A percentile compares a stretch with the other conserved stretches of the same genome.
phyloP scores from a whole-genome alignment of 371 early-diverging fungal genomes.

The Haplosporangium sp. region DNA sequence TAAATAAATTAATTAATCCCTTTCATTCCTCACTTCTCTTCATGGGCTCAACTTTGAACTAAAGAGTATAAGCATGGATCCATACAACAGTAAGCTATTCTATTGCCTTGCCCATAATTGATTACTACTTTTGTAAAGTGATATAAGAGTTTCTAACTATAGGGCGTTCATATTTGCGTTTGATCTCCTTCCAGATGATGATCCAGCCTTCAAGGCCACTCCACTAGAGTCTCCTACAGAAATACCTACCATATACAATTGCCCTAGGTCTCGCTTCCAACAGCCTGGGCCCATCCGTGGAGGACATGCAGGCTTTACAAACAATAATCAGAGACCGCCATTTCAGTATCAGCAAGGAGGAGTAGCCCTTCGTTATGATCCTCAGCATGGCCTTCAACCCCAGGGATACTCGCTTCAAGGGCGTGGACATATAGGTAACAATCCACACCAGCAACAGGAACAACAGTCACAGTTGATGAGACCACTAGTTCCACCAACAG shows the following conservation, averaged over 20 bases:
- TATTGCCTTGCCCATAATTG: no score
- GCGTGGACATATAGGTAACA: conserved; percentile 20
- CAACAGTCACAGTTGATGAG: conserved; percentile 48
- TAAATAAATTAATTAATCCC: no score
- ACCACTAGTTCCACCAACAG: conserved; percentile 26
- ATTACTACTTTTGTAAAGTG: neutral
- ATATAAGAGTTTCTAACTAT: neutral
- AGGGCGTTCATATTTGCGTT: neutral
- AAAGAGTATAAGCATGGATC: conserved; percentile 29
- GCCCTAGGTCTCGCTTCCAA: conserved; percentile 46
- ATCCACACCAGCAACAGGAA: conserved; percentile 34
- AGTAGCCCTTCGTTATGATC: conserved; percentile 40
- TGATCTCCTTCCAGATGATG: conserved; percentile 55
- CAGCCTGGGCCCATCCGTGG: conserved; percentile 18
- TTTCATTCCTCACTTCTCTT: no score
- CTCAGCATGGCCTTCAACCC: conserved; percentile 35
- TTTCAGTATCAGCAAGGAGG: conserved; percentile 50
- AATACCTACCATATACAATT: conserved; percentile 64
- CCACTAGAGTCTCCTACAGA: conserved; percentile 68
- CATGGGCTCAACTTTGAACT: no score
- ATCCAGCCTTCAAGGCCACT: conserved; percentile 71
- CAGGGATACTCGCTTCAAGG: conserved; percentile 19
- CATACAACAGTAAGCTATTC: conserved; percentile 28
- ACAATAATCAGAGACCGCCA: conserved; percentile 13
- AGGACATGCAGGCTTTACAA: neutral